Evolutionary conservation across 371 early-diverging fungal species (phyloP).

Genomic region (Syncephalastrum sp.): DNA sequence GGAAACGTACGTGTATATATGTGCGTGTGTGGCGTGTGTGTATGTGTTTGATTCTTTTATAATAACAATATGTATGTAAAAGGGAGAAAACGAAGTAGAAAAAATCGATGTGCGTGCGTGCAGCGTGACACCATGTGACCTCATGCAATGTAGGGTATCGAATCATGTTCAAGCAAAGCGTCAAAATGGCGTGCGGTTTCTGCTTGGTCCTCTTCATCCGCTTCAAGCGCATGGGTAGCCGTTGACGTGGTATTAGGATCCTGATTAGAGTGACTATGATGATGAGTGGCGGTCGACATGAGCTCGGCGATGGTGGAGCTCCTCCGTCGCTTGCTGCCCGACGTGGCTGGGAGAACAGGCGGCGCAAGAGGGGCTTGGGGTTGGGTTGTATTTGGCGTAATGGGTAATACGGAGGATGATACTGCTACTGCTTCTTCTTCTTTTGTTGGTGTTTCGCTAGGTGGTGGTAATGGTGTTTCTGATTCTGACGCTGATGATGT

Average conservation of each 20-base stretch:
- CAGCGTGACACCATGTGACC: neutral
- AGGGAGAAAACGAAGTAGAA: neutral
- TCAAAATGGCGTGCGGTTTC: constrained; percentile 42
- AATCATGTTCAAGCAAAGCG: constrained; percentile 31
- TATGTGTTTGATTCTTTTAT: neutral
- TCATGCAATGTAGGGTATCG: constrained; percentile 51
- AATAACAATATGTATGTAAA: neutral
- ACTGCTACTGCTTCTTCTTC: neutral
- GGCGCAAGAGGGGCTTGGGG: neutral
- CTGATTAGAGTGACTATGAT: too few relatives aligned
- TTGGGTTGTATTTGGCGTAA: too few relatives aligned
- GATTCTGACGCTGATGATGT: neutral
- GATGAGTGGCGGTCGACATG: too few relatives aligned
- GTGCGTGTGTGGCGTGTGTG: constrained; percentile 5
- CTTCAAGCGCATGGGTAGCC: neutral
- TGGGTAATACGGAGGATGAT: constrained; percentile 1
- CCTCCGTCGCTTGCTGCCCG: constrained; percentile 8
- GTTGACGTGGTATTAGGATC: too few relatives aligned
- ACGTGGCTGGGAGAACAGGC: neutral
- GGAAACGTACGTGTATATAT: neutral
- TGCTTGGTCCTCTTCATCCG: constrained; percentile 10
- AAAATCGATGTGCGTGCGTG: constrained; percentile 4
- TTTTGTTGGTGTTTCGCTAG: constrained; percentile 7
- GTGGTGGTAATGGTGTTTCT: constrained; percentile 24
- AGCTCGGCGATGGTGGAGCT: constrained; percentile 7